These are phyloP conservation scores for Phytophthora sp. DNA, from an alignment of 352 stramenopile species.

Conservation along the genomic window DNA sequence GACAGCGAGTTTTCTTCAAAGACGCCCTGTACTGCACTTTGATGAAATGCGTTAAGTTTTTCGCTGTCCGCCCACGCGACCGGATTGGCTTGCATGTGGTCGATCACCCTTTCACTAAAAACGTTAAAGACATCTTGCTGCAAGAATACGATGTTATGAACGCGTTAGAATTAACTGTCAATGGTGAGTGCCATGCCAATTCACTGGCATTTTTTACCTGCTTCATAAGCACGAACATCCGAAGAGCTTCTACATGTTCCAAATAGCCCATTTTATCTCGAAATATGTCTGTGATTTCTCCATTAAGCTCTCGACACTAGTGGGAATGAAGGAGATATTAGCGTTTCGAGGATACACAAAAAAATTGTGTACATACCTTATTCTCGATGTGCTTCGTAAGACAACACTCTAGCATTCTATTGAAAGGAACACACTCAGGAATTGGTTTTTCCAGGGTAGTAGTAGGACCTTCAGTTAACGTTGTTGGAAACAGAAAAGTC, in stretches of 20 bases:
- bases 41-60: conserved; percentile 55
- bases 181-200: background rate
- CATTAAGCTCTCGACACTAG: conserved; percentile 59
- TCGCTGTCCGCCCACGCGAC: conserved; percentile 66
- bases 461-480: background rate
- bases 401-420: conserved; percentile 36
- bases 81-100: conserved; percentile 57
- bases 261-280: conserved; percentile 55
- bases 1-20: conserved; percentile 52
- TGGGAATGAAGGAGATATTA: background rate
- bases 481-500: conserved; percentile 1
- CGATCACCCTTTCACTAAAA: conserved; percentile 54
- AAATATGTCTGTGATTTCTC: conserved; percentile 57
- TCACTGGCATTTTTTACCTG: conserved; percentile 40
- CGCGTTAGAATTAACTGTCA: background rate
- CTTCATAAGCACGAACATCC: conserved; percentile 76
- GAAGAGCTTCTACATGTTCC: conserved; percentile 56
- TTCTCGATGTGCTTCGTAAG: conserved; percentile 39
- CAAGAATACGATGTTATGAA: too few relatives aligned
- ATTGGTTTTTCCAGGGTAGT: conserved; percentile 11
- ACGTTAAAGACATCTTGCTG: conserved; percentile 76
- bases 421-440: conserved; percentile 48
- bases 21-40: conserved; percentile 59
- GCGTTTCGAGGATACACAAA: background rate
- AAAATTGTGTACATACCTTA: conserved; percentile 17